phyloP scores from a whole-genome alignment of 352 stramenopile species.

The Phytopythium oedochilum region DNA sequence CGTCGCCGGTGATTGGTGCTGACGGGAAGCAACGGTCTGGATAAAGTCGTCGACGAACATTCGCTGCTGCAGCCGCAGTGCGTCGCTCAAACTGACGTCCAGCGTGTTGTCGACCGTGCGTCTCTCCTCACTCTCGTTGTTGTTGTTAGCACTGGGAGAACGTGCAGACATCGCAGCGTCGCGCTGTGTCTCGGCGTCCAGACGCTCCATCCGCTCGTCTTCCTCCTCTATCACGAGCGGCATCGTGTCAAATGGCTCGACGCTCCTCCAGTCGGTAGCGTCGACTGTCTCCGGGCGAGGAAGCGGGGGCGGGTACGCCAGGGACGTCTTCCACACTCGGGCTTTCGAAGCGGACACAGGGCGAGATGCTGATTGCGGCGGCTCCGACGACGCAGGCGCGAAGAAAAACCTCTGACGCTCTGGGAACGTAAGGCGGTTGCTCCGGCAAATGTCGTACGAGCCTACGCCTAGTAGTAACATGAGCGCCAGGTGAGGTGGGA shows the following conservation, averaged over 20 bases:
- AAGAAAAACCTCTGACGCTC: constrained; percentile 37
- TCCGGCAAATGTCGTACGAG: constrained; percentile 37
- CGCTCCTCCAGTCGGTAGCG: constrained; percentile 1
- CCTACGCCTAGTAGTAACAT: constrained; percentile 29
- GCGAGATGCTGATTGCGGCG: not conserved
- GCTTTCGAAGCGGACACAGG: constrained; percentile 6
- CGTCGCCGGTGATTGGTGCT: constrained; percentile 1
- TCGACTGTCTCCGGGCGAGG: constrained; percentile 5
- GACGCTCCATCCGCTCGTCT: not conserved
- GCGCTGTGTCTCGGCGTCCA: constrained; percentile 14
- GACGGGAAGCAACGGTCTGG: constrained; percentile 34
- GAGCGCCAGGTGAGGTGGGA: too few relatives aligned
- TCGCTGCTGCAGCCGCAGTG: constrained; percentile 43
- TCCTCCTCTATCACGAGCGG: not conserved
- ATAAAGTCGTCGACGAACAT: constrained; percentile 54
- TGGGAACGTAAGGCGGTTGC: constrained; percentile 42
- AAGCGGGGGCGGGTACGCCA: constrained; percentile 12
- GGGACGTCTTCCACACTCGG: constrained; percentile 17
- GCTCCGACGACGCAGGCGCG: constrained; percentile 3
- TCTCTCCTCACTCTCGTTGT: not conserved
- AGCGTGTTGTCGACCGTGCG: too few relatives aligned
- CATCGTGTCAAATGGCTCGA: not conserved
- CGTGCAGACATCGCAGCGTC: not conserved
- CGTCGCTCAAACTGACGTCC: constrained; percentile 9
- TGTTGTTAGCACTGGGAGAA: not conserved